phyloP scores from a whole-genome alignment of 352 stramenopile species.

The Phytophthora vignae region DNA sequence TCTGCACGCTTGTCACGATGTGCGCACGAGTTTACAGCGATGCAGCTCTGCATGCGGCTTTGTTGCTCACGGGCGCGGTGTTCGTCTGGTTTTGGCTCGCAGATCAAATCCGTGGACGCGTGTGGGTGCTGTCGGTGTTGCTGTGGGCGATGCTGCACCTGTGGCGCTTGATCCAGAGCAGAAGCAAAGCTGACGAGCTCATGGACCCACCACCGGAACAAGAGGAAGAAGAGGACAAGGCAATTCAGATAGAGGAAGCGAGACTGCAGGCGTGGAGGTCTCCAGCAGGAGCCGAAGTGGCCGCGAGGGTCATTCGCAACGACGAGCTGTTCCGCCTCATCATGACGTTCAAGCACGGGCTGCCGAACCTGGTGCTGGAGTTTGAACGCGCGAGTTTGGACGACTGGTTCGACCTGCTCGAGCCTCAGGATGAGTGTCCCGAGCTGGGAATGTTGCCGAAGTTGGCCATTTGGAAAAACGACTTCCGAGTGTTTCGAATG shows the following conservation, averaged over 20 bases:
- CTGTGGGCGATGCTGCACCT: conserved; percentile 11
- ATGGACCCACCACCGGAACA: background rate
- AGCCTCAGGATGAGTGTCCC: conserved; percentile 7
- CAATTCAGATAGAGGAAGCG: background rate
- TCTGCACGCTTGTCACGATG: background rate
- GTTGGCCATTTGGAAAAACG: conserved; percentile 16
- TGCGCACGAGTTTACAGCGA: conserved; percentile 6
- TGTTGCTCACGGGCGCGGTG: conserved; percentile 1
- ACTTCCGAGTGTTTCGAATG: conserved; percentile 14
- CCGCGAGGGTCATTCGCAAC: conserved; percentile 16
- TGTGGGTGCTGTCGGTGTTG: conserved; percentile 11
- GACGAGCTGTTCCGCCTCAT: conserved; percentile 23
- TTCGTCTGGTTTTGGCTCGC: conserved; percentile 13
- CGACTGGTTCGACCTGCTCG: conserved; percentile 12
- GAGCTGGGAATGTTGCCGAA: conserved; percentile 19
- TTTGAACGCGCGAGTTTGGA: conserved; percentile 9
- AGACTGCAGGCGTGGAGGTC: conserved; percentile 9
- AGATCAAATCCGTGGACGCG: conserved; percentile 7
- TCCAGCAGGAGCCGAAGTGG: conserved; percentile 8
- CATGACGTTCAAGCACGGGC: conserved; percentile 23
- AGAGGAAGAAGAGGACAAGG: background rate
- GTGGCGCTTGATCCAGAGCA: conserved; percentile 7
- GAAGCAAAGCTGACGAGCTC: background rate
- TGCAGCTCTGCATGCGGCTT: conserved; percentile 6
- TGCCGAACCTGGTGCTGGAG: conserved; percentile 19